Percentiles rank a stretch among this genome's conserved stretches.
Evolutionary conservation across 2,329 filamentous ascomycete species (phyloP).

Genomic region (Podosphaera fusca): DNA sequence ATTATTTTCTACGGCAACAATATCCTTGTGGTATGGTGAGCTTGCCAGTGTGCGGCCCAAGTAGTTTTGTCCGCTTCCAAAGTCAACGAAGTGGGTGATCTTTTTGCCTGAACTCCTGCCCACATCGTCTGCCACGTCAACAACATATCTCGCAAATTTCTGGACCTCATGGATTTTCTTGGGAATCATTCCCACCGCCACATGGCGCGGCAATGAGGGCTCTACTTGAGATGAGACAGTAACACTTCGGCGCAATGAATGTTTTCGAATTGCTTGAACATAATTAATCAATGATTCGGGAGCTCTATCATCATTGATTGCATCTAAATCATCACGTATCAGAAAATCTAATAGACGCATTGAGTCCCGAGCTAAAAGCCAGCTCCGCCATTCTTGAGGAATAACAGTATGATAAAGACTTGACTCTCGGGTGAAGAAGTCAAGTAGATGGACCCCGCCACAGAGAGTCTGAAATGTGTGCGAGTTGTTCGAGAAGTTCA

Average conservation of each 20-base stretch:
- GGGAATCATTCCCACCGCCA: conserved; percentile 77
- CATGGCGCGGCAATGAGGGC: conserved; percentile 37
- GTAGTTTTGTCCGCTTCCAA: conserved; percentile 93
- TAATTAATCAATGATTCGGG: conserved; percentile 41
- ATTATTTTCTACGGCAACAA: conserved; percentile 76
- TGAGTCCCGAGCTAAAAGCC: conserved; percentile 46
- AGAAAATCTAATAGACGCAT: conserved; percentile 60
- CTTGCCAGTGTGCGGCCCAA: conserved; percentile 71
- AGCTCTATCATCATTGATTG: conserved; percentile 6
- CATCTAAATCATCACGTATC: conserved; percentile 48
- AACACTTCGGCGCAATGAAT: conserved; percentile 44
- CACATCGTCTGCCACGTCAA: conserved; percentile 34
- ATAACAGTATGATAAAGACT: conserved; percentile 61
- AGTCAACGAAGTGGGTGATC: conserved; percentile 80
- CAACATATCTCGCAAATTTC: conserved; percentile 71
- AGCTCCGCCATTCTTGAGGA: conserved; percentile 59
- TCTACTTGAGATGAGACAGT: conserved; percentile 10
- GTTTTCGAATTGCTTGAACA: conserved; percentile 43
- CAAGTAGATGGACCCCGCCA: conserved; percentile 87
- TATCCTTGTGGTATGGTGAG: conserved; percentile 61
- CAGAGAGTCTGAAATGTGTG: conserved; percentile 71
- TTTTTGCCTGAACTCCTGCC: conserved; percentile 28
- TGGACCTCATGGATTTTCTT: conserved; percentile 92
- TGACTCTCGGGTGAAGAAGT: conserved; percentile 76
- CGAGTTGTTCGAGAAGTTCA: conserved; percentile 52